Evolutionary conservation across 73 alveolate species (phyloP).

Genomic region (Paramecium biaurelia): DNA sequence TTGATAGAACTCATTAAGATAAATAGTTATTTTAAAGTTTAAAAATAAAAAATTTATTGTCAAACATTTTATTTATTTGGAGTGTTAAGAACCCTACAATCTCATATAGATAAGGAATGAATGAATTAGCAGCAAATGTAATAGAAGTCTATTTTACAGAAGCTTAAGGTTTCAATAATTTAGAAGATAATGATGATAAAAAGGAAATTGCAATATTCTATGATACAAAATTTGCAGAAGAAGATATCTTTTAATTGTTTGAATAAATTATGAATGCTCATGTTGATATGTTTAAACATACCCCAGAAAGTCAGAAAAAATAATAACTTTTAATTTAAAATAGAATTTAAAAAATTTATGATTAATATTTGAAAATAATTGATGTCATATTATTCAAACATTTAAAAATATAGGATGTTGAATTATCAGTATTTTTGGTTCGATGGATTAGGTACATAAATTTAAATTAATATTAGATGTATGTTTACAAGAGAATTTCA

Average conservation of each 20-base stretch:
- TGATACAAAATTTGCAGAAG: conserved; percentile 60
- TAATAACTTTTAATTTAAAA: background rate
- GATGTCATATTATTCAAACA: conserved; percentile 44
- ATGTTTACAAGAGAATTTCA: conserved; percentile 62
- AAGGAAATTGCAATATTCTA: background rate
- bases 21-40: conserved; percentile 30
- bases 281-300: conserved; percentile 55
- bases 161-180: background rate
- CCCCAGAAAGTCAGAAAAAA: conserved; percentile 10
- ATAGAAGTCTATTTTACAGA: conserved; percentile 46
- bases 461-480: background rate
- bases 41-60: conserved; percentile 26
- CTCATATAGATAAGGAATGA: conserved; percentile 65
- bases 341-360: conserved; percentile 41
- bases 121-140: conserved; percentile 58
- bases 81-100: conserved; percentile 52
- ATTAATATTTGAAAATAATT: conserved; percentile 18
- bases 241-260: conserved; percentile 46
- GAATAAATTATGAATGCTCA: conserved; percentile 52
- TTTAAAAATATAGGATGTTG: conserved; percentile 41
- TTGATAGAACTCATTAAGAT: conserved; percentile 60
- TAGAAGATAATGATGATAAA: background rate
- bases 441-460: conserved; percentile 31
- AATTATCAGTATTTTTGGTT: conserved; percentile 25
- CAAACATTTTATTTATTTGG: conserved; percentile 52